These are phyloP conservation scores for Nyctanthes arbortristis DNA, from an alignment of 257 asterid species.

Conservation along the genomic window DNA sequence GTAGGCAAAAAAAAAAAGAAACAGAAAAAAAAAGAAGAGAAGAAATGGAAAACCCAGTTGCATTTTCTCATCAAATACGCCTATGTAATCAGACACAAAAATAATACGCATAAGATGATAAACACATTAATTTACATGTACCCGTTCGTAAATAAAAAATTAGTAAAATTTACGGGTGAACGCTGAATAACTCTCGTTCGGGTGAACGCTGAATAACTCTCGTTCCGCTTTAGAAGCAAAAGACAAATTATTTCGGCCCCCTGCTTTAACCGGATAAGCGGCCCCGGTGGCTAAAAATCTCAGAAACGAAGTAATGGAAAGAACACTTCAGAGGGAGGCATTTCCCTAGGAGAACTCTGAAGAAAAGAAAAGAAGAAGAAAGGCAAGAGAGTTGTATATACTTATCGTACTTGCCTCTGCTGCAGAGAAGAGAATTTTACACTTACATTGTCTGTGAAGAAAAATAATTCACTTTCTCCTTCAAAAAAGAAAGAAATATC, in stretches of 20 bases:
- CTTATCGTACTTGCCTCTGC: background rate
- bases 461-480: too few relatives aligned
- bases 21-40: background rate
- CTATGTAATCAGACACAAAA: background rate
- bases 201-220: background rate
- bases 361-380: background rate
- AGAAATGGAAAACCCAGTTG: background rate
- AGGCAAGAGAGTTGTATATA: background rate
- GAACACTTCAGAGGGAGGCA: background rate
- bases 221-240: background rate
- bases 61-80: background rate
- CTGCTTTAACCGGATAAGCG: slow-evolving; percentile 19
- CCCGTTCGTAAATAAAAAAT: background rate
- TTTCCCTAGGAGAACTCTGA: background rate
- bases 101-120: slow-evolving; percentile 2
- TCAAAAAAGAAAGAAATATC: too few relatives aligned
- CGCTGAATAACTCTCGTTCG: background rate
- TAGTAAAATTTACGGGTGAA: too few relatives aligned
- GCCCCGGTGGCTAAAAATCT: slow-evolving; percentile 14
- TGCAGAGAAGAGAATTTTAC: background rate
- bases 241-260: background rate
- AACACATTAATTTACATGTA: background rate
- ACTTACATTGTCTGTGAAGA: background rate
- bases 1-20: background rate
- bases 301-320: background rate